These are phyloP conservation scores for Wickerhamomyces kurtzmanii DNA, from an alignment of 805 yeast genomes.

Conservation along the genomic window DNA sequence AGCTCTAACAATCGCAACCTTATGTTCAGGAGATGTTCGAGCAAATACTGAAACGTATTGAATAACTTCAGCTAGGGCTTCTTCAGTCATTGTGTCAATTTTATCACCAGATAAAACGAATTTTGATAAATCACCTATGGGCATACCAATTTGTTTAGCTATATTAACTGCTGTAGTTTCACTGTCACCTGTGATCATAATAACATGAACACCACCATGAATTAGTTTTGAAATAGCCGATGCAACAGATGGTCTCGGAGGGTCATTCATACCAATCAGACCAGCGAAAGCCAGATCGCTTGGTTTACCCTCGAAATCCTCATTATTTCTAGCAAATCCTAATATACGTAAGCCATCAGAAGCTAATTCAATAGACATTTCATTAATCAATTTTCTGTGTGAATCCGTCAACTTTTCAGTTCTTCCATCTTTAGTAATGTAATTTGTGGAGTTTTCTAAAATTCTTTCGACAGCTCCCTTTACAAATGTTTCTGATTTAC, in stretches of 20 bases:
- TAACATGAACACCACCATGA: constrained; percentile 94
- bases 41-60: constrained; percentile 85
- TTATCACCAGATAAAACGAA: constrained; percentile 82
- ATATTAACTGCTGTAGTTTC: constrained; percentile 81
- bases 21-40: constrained; percentile 92
- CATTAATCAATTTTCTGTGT: constrained; percentile 33
- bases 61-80: constrained; percentile 65
- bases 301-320: constrained; percentile 33
- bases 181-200: constrained; percentile 95
- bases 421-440: constrained; percentile 49
- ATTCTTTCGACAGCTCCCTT: constrained; percentile 90
- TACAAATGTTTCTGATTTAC: constrained; percentile 50
- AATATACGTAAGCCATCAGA: constrained; percentile 78
- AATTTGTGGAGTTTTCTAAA: constrained; percentile 48
- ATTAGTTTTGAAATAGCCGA: constrained; percentile 65
- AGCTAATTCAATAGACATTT: constrained; percentile 60
- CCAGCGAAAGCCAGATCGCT: constrained; percentile 71
- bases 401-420: constrained; percentile 46
- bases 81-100: constrained; percentile 64
- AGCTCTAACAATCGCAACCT: constrained; percentile 82
- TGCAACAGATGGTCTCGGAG: constrained; percentile 86
- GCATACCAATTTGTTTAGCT: constrained; percentile 88
- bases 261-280: constrained; percentile 92
- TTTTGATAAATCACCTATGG: constrained; percentile 47
- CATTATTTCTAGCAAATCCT: constrained; percentile 57